These are phyloP conservation scores for Globisporangium ultimum DNA, from an alignment of 352 stramenopile genomes.

Conservation along the genomic window DNA sequence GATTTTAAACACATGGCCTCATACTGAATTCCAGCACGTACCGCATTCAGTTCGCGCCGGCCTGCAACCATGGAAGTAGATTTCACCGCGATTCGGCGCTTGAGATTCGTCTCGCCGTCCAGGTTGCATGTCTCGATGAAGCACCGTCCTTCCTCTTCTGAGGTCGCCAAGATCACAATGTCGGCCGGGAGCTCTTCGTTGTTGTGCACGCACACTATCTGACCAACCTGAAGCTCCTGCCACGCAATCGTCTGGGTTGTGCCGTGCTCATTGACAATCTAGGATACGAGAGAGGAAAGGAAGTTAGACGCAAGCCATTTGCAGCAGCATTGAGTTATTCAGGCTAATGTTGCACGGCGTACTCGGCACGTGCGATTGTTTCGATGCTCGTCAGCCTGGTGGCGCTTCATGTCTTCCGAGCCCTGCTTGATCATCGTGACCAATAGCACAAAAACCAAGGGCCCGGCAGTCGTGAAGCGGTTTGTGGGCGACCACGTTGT, in stretches of 20 bases:
- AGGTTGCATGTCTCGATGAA: conserved; percentile 87
- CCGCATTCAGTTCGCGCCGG: conserved; percentile 26
- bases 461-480: conserved; percentile 65
- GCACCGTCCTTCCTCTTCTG: conserved; percentile 61
- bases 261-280: conserved; percentile 46
- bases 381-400: conserved; percentile 61
- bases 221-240: conserved; percentile 73
- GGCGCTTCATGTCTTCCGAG: conserved; percentile 64
- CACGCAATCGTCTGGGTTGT: conserved; percentile 50
- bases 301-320: not conserved
- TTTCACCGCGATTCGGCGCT: conserved; percentile 54
- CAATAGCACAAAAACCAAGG: conserved; percentile 67
- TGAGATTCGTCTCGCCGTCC: conserved; percentile 89
- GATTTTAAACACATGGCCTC: conserved; percentile 6
- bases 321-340: not conserved
- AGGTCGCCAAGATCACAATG: conserved; percentile 81
- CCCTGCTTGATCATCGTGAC: conserved; percentile 79
- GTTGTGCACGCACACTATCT: conserved; percentile 77
- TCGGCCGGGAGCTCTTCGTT: conserved; percentile 87
- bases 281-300: not conserved
- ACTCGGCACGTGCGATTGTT: conserved; percentile 54
- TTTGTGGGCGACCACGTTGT: conserved; percentile 68
- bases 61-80: conserved; percentile 30
- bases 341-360: not conserved
- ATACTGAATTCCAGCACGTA: not conserved